phyloP scores from a whole-genome alignment of 2,329 filamentous ascomycete genomes.

The Alternaria ventricosa region DNA sequence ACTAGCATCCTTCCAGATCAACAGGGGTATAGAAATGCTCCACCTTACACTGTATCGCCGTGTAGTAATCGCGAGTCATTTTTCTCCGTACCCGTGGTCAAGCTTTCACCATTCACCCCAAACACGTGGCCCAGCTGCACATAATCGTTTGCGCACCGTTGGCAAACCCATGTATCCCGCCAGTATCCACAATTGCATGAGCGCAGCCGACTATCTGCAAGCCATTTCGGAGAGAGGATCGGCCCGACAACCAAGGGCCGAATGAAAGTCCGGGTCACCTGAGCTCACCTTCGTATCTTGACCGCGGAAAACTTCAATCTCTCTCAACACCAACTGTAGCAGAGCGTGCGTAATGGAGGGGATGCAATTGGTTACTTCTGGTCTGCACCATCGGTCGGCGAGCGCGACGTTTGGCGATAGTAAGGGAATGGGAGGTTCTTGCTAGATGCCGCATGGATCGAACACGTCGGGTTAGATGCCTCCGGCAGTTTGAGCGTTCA shows the following conservation, averaged over 20 bases:
- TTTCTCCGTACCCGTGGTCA: background rate
- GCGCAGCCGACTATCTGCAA: background rate
- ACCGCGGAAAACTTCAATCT: background rate
- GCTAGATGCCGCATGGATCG: background rate
- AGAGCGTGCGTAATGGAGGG: background rate
- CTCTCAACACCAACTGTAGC: background rate
- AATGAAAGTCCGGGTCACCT: background rate
- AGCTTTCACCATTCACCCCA: background rate
- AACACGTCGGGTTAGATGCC: background rate
- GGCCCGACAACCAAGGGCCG: constrained; percentile 6
- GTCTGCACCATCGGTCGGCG: background rate
- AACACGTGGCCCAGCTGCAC: background rate
- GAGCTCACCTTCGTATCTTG: background rate
- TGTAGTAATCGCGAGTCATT: background rate
- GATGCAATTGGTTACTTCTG: background rate
- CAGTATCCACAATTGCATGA: background rate
- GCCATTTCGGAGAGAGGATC: background rate
- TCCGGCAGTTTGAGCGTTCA: background rate
- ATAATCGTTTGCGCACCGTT: background rate
- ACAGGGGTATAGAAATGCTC: background rate
- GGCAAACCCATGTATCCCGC: background rate
- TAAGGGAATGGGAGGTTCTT: background rate
- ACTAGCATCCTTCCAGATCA: background rate
- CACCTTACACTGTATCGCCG: background rate
- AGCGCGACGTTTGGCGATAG: background rate